Percentiles rank a stretch among this genome's conserved stretches.
These are phyloP conservation scores for Endoconidiophora polonica DNA, from an alignment of 2,329 filamentous ascomycete genomes.

Conservation along the genomic window DNA sequence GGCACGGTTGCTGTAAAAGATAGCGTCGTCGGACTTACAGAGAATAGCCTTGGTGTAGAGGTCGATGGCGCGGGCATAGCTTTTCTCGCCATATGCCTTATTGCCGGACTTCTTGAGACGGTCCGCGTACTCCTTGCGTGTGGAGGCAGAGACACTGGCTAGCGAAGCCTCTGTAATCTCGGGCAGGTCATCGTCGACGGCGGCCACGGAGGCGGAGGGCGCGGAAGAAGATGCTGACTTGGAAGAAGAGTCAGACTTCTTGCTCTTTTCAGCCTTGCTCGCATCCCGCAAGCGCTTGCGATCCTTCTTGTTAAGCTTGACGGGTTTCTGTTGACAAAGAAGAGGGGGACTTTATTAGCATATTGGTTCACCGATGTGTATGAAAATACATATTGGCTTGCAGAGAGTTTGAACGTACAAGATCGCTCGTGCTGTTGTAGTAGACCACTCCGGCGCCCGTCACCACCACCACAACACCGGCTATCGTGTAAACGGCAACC, in stretches of 20 bases:
- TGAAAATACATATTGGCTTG: neutral
- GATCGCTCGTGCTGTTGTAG: conserved; percentile 50
- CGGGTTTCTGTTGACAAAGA: conserved; percentile 31
- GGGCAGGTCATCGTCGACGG: conserved; percentile 50
- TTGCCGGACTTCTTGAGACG: conserved; percentile 93
- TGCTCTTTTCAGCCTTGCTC: conserved; percentile 26
- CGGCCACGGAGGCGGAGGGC: conserved; percentile 18
- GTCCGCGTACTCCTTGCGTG: conserved; percentile 71
- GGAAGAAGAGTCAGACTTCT: conserved; percentile 3
- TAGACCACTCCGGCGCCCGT: conserved; percentile 86
- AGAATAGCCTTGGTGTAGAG: conserved; percentile 92
- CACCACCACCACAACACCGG: conserved; percentile 80
- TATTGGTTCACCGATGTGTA: neutral
- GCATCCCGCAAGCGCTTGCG: conserved; percentile 57
- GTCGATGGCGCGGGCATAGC: conserved; percentile 84
- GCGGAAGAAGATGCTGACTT: conserved; percentile 6
- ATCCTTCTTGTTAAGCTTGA: conserved; percentile 76
- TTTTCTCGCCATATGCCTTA: conserved; percentile 87
- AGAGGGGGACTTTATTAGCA: neutral
- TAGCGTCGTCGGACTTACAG: conserved; percentile 92
- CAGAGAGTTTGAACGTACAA: conserved; percentile 26
- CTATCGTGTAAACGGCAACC: conserved; percentile 87
- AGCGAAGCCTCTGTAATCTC: conserved; percentile 46
- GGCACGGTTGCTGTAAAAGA: conserved; percentile 97
- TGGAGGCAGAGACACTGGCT: conserved; percentile 35